Evolutionary conservation across 305 asterid species (phyloP), one percentile per base, ranked within the genome.

Genomic region (Plantago rigida): DNA sequence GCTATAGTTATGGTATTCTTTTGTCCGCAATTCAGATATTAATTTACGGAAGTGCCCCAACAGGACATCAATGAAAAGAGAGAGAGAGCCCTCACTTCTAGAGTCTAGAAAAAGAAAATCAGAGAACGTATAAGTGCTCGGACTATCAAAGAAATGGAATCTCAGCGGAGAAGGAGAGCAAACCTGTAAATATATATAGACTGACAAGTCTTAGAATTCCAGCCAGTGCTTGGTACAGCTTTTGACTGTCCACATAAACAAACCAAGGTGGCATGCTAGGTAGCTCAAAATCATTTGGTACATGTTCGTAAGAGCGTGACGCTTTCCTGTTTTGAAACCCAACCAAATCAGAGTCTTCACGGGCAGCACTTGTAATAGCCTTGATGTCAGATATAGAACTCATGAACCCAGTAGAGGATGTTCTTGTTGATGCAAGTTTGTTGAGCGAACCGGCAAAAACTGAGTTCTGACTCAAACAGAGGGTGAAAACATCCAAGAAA

Each of bases 241-340:
- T 84, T 75, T 75, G 93, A 70, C 86, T 82, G 56, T 88, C 95
- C 72, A 73, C 71, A 56, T 75, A 56, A 64, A 57, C 72, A 78
- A 89, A 83, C 99, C 99, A 92, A 59, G 99, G 97, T 29, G 99
- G 99, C 86, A 88, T 80, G 77, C 75, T 78, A 50, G 96, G 99
- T 56, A 86, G 81, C 80, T 71, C 83, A 64, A 83, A 76, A 59
- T 77, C 85, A 28, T 76, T 73, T 47, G 65, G 69, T 72, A 73
- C 66, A 65, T 69, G 78, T 68, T 81, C 82, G 54, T 60, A 60
- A 8, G 64, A 62, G 69, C 58, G 63, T 39, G 51, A 59, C 51
- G 47, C 60, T 65, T 67, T 81, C 63, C 76, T 73, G 68, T 66
- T 81, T 71, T 73, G 87, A 59, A 64, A 66, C 67, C 70, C 82